Base-by-base conservation (phyloP, 140 eudicot genomes). In the Senecio squalidus region DNA sequence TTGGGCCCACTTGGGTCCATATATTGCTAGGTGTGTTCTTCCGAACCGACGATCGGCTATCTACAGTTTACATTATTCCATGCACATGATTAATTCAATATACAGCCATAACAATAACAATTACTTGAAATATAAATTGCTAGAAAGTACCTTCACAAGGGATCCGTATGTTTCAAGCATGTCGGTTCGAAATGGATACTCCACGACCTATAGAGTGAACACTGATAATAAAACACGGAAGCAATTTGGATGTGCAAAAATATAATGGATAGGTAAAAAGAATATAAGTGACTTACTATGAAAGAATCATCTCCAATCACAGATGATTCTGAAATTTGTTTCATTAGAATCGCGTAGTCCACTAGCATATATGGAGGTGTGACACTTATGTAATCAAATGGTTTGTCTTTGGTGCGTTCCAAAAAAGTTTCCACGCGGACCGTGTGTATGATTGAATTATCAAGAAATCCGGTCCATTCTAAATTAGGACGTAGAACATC, bases 1-100 rank as follows among this genome's bases (percentile, higher is more conserved):
- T 31, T 73, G 79, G 31, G 94, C 94, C 98, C 98, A 90, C 55
- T 64, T 70, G 58, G 98, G 96, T 54, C 98, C 98, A 57, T 91
- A 86, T 71, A 86, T 75, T 70, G 95, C 94, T 56, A 90, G 73
- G 74, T 91, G 79, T 5, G 94, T 90, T 40, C 85, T 79, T 18
- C 94, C 93, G 77, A 82, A 87, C 18, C 91, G 79, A 20, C 90
- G 71, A 79, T 91, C 94, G 64, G 85, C 82, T 67, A 86, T 64
- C 96, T 91, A 82, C 79, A 71, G 21, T 56, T 65, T 36, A 7
- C 53, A 26, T 46, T 17, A 61, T 6, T 61, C 10, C 5, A 22
- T 18, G 27, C 39, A 53, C 27, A 41, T 20, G 38, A 49, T 23
- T 17, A 43, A 23, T 61, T n/a, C 0, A 4, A 28, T 13, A 15